Conservation (phyloP, 2,329 filamentous ascomycete genomes). For the Alternaria triticimaculans region DNA sequence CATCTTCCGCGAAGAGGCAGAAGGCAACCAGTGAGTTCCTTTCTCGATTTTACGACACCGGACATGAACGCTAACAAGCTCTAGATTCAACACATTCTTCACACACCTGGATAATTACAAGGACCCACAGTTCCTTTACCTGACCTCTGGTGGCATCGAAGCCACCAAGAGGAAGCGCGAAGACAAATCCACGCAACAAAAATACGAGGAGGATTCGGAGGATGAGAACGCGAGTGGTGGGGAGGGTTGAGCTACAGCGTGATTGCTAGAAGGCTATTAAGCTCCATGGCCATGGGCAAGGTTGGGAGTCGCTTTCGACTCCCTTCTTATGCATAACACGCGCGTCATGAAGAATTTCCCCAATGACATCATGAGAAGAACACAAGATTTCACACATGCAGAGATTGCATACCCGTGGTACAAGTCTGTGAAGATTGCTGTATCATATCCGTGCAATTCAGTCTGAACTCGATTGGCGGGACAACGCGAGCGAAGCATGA, state of each 20-base stretch:
- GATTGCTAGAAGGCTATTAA: not conserved
- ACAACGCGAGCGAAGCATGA: not conserved
- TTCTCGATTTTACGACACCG: not conserved
- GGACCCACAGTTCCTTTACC: constrained; percentile 57
- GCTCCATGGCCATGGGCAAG: not conserved
- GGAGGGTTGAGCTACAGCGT: constrained; percentile 28
- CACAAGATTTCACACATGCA: not conserved
- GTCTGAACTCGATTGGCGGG: not conserved
- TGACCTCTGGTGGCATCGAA: constrained; percentile 57
- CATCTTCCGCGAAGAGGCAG: constrained; percentile 89
- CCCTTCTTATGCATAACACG: not conserved
- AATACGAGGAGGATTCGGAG: constrained; percentile 45
- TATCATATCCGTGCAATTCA: not conserved
- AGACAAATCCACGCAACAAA: constrained; percentile 34
- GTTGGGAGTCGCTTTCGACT: not conserved
- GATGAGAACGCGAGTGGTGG: constrained; percentile 46
- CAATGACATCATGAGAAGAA: not conserved
- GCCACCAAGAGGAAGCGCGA: constrained; percentile 48
- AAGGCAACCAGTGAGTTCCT: constrained; percentile 77
- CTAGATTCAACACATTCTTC: constrained; percentile 57
- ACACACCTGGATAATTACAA: constrained; percentile 59
- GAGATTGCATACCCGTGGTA: not conserved
- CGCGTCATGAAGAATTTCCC: not conserved
- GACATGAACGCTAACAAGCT: constrained; percentile 15
- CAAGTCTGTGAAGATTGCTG: not conserved